Conservation (phyloP, 2,329 filamentous ascomycete species). For the Penicillium sp. region DNA sequence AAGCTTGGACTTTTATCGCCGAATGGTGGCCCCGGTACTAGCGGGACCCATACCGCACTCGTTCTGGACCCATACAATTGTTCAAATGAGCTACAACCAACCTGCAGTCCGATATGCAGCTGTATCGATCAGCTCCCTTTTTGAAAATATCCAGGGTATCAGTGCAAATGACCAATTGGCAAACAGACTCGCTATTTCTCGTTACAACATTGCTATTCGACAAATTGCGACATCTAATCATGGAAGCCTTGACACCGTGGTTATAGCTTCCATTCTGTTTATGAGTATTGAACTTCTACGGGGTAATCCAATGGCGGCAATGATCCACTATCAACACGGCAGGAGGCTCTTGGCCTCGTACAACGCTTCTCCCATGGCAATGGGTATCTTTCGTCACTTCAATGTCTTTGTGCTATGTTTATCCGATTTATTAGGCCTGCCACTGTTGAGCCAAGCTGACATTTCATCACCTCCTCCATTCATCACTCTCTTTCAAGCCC, state of each 20-base stretch:
- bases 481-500: neutral
- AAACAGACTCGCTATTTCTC: neutral
- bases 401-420: neutral
- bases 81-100: neutral
- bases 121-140: neutral
- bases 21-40: neutral
- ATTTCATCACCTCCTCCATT: neutral
- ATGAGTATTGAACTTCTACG: constrained; percentile 1
- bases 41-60: neutral
- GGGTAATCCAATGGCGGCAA: neutral
- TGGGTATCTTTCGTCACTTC: neutral
- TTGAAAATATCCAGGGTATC: neutral
- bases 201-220: neutral
- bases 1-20: neutral
- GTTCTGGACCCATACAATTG: neutral
- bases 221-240: neutral
- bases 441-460: neutral
- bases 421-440: neutral
- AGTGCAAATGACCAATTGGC: neutral
- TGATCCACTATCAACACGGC: neutral
- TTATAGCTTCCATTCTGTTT: neutral
- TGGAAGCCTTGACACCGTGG: neutral
- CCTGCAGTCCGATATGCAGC: neutral
- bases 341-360: neutral
- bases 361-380: neutral